A percentile compares a stretch with the other conserved stretches of the same genome.
These are phyloP conservation scores for Uronychia setigera DNA, from an alignment of 73 alveolate genomes.

Conservation along the genomic window DNA sequence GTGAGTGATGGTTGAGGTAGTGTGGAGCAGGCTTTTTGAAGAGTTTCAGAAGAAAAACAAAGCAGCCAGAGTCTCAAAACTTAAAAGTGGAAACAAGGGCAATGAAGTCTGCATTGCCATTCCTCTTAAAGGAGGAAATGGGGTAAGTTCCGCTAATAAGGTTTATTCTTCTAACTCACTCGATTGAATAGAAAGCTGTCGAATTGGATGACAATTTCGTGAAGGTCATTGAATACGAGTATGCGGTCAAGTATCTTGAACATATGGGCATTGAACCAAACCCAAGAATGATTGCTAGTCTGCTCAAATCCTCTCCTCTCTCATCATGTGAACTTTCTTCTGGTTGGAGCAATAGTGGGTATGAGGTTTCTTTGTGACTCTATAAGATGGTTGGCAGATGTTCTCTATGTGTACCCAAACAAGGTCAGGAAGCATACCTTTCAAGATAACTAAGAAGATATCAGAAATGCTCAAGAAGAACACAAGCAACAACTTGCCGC, in stretches of 20 bases:
- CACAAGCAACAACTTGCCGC: constrained; percentile 6
- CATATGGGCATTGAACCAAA: constrained; percentile 69
- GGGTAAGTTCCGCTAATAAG: too few relatives aligned
- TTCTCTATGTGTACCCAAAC: constrained; percentile 62
- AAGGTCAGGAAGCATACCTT: constrained; percentile 56
- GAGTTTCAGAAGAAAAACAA: too few relatives aligned
- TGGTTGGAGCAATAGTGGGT: constrained; percentile 64
- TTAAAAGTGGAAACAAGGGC: not conserved
- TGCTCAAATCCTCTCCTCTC: constrained; percentile 59
- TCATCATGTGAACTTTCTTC: constrained; percentile 69
- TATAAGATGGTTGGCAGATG: constrained; percentile 71
- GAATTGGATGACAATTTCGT: constrained; percentile 66
- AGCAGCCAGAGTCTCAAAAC: too few relatives aligned
- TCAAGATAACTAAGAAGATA: constrained; percentile 37
- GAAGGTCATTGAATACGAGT: constrained; percentile 77
- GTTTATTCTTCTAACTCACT: not conserved
- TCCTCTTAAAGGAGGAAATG: constrained; percentile 76
- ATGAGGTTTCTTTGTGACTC: not conserved
- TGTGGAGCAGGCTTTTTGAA: too few relatives aligned
- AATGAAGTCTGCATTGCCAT: constrained; percentile 60
- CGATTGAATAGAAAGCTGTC: constrained; percentile 42
- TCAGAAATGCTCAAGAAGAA: constrained; percentile 22
- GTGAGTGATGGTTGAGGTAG: too few relatives aligned
- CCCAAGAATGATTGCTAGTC: constrained; percentile 50
- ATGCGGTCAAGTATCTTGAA: constrained; percentile 80